Conservation (phyloP, 331 rosid genomes). For the Phaseolus coccineus region DNA sequence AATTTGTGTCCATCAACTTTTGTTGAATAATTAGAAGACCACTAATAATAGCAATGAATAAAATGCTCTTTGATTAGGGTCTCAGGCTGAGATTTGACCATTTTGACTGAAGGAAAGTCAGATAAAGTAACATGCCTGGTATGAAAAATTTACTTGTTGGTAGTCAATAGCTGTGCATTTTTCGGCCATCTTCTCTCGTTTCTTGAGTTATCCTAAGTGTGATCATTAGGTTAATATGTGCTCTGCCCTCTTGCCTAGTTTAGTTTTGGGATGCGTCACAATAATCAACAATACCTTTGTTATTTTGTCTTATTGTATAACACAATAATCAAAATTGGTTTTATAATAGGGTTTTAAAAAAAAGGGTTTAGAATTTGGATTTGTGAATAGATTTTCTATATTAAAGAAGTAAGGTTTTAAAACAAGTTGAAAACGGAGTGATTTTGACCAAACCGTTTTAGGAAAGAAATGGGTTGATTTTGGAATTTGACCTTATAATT, state of each 20-base stretch:
- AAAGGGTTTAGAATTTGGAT: background rate
- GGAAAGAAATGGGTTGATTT: background rate
- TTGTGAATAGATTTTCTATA: background rate
- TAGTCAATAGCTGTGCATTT: background rate
- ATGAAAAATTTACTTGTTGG: background rate
- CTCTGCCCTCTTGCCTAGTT: conserved; percentile 9
- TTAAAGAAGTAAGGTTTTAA: background rate
- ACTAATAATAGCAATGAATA: background rate
- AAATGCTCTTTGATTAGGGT: background rate
- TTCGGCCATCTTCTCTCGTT: background rate
- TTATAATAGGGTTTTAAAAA: background rate
- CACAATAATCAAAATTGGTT: background rate
- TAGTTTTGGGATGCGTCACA: conserved; percentile 8
- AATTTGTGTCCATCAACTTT: background rate
- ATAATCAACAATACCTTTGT: background rate
- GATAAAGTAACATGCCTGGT: background rate
- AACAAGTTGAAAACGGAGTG: background rate
- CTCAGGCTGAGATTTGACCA: background rate
- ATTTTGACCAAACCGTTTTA: background rate
- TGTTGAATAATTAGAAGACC: background rate
- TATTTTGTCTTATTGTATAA: background rate
- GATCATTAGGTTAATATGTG: background rate
- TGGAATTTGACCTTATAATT: background rate
- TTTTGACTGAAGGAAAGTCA: background rate
- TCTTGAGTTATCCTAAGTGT: background rate